These are phyloP conservation scores for Pseudodiploospora longispora DNA, from an alignment of 2,329 filamentous ascomycete species.

Conservation along the genomic window DNA sequence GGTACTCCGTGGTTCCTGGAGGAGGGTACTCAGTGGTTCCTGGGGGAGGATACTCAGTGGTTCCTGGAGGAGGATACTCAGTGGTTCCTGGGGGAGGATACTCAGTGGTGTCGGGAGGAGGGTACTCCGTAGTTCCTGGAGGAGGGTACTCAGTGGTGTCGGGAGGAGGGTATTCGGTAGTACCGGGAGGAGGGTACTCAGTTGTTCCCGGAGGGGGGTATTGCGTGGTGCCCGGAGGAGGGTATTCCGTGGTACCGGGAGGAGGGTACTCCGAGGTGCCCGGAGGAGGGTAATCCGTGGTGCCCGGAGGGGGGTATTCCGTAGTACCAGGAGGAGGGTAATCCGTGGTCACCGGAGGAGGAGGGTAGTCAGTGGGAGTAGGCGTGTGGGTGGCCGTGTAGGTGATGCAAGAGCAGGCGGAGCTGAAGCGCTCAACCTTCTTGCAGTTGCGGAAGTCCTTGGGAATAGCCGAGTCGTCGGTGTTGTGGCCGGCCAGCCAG, in stretches of 20 bases:
- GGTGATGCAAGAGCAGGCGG: conserved; percentile 30
- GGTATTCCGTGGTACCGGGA: conserved; percentile 12
- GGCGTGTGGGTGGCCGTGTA: conserved; percentile 24
- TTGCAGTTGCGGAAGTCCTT: conserved; percentile 23
- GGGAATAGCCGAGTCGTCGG: conserved; percentile 20
- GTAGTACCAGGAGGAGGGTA: background rate
- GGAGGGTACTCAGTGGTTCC: background rate
- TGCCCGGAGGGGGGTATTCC: background rate
- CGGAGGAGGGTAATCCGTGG: conserved; percentile 1
- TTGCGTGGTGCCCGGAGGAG: background rate
- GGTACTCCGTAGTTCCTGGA: background rate
- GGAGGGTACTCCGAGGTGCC: conserved; percentile 10
- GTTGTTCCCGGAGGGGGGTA: background rate
- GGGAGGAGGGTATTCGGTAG: conserved; percentile 10
- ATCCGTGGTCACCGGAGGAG: conserved; percentile 5
- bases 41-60: conserved; percentile 4
- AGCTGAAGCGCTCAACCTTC: conserved; percentile 14
- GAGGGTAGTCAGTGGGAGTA: conserved; percentile 9
- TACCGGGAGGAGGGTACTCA: conserved; percentile 4
- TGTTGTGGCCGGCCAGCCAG: conserved; percentile 22
- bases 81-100: background rate
- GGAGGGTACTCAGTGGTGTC: background rate
- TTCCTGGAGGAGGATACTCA: conserved; percentile 1
- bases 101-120: background rate
- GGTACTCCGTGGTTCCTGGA: conserved; percentile 3